Evolutionary conservation across 768 basidiomycete species (phyloP).

Genomic region (Daedaleopsis sinensis): DNA sequence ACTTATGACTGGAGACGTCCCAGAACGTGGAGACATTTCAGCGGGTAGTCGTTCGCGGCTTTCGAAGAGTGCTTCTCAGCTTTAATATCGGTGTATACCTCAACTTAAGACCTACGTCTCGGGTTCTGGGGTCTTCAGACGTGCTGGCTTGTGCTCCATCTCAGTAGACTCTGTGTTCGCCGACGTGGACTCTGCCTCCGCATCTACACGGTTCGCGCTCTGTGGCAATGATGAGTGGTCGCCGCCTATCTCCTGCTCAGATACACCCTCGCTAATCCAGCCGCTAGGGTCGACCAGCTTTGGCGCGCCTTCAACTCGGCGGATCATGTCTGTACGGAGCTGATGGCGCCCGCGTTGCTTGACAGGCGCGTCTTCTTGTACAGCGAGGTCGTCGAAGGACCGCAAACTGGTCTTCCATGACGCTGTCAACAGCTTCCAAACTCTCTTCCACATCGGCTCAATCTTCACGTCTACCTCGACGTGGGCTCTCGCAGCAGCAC

Average conservation of each 20-base stretch:
- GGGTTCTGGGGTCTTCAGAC: neutral
- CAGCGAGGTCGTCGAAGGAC: constrained; percentile 13
- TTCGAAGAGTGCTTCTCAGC: constrained; percentile 15
- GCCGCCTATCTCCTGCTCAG: constrained; percentile 29
- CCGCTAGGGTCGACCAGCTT: constrained; percentile 77
- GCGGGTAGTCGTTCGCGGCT: constrained; percentile 10
- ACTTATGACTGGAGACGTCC: constrained; percentile 6
- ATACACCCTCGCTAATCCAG: constrained; percentile 55
- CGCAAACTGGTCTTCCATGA: constrained; percentile 9
- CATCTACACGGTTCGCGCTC: constrained; percentile 18
- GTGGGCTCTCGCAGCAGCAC: constrained; percentile 17
- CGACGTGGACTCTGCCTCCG: constrained; percentile 22
- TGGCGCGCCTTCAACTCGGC: constrained; percentile 68
- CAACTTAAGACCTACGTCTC: constrained; percentile 11
- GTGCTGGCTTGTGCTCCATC: neutral
- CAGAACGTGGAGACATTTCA: constrained; percentile 12
- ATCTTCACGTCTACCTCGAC: constrained; percentile 25
- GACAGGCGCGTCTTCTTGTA: constrained; percentile 4
- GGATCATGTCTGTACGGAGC: constrained; percentile 76
- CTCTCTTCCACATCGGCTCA: constrained; percentile 27
- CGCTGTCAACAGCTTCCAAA: constrained; percentile 9
- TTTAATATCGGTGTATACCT: constrained; percentile 12
- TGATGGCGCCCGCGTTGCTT: constrained; percentile 13
- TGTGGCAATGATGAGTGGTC: constrained; percentile 9
- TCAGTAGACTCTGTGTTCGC: constrained; percentile 11